Base-by-base conservation (phyloP, 768 basidiomycete species). In the Xerocomus brunneocitrinus region DNA sequence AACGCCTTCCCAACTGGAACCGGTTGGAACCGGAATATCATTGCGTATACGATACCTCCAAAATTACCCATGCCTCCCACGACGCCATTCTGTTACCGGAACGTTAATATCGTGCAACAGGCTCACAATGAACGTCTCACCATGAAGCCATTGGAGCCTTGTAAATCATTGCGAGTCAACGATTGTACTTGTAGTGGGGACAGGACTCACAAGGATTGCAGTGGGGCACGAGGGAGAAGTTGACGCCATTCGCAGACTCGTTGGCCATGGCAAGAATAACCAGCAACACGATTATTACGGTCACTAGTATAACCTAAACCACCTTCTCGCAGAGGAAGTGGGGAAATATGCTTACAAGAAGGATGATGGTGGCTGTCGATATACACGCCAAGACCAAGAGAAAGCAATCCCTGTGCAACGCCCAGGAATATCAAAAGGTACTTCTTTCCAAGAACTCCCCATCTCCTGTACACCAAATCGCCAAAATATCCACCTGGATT, bases 151-250 rank as follows among this genome's bases (percentile, higher is more conserved):
- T 73, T 71, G 25, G 68, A 58, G 45, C 61, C 59, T 58, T 51
- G 24, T 28, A 14, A 34, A 47, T 8, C 10, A 24, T 9, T 28
- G n/a, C 40, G 6, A 19, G 12, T 50, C 31, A 46, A 25, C 5
- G 8, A 19, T 22, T 45, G 10, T 22, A 30, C 43, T 45, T 22
- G n/a, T 38, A n/a, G 4, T 31, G 8, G 30, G 12, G n/a, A 45
- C 16, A 12, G 19, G 4, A 71, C 58, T 65, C 67, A 65, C 70
- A 69, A 12, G 76, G 61, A 56, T 76, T 78, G 62, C 76, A 77
- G 56, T 79, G 79, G 0, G 79, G 78, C 0, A 78, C 76, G 41
- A 77, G 70, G n/a, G 77, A 66, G 56, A 79, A 80, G 58, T 75
- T 79, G 3, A 74, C 73, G 6, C 80, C 80, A 54, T 81, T 81